Percentiles rank a stretch among this genome's conserved stretches.
phyloP scores from a whole-genome alignment of 306 rosid species.

The Hylodesmum podocarpum region DNA sequence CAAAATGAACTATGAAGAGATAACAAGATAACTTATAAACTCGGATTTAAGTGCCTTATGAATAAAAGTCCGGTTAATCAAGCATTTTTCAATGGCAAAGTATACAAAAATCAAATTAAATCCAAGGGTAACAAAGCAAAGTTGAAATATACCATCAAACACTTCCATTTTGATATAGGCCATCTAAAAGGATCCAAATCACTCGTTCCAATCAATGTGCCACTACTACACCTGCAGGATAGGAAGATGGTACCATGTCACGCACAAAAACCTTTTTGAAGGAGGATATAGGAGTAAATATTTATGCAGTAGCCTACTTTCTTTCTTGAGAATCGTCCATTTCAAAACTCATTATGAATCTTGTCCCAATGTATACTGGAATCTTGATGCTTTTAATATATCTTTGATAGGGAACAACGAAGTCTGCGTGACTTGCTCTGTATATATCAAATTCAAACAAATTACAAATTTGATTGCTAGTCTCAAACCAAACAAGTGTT shows the following conservation, averaged over 20 bases:
- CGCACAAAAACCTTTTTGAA: neutral
- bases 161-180: constrained; percentile 98
- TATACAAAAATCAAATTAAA: neutral
- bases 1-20: neutral
- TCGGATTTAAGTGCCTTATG: neutral
- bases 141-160: constrained; percentile 75
- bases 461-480: neutral
- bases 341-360: constrained; percentile 85
- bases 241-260: constrained; percentile 27
- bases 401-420: constrained; percentile 78
- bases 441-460: constrained; percentile 31
- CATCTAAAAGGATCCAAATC: constrained; percentile 90
- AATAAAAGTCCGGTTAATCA: neutral
- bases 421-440: constrained; percentile 91
- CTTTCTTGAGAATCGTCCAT: constrained; percentile 94
- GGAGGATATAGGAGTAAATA: constrained; percentile 9
- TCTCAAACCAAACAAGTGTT: neutral
- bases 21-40: neutral
- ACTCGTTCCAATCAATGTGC: constrained; percentile 73
- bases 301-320: constrained; percentile 51
- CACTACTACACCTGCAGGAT: constrained; percentile 75
- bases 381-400: constrained; percentile 66
- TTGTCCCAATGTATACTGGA: constrained; percentile 71
- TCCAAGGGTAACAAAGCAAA: neutral
- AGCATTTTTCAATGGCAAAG: neutral